These are phyloP conservation scores for Pseudogymnoascus sp. DNA, from an alignment of 2,329 filamentous ascomycete genomes.

Conservation along the genomic window DNA sequence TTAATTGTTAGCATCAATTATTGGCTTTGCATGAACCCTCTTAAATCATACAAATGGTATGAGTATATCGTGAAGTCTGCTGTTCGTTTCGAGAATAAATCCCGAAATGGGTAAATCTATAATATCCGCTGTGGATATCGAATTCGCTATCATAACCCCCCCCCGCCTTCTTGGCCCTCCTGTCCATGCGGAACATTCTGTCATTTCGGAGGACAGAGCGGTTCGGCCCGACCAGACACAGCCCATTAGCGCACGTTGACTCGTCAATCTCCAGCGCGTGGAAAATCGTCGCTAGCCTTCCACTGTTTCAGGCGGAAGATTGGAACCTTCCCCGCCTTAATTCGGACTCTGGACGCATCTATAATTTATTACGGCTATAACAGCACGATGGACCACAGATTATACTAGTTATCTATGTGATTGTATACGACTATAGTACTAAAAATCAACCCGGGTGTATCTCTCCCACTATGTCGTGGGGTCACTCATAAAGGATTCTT, in stretches of 20 bases:
- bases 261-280: not conserved
- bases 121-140: not conserved
- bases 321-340: not conserved
- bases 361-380: not conserved
- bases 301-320: not conserved
- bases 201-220: not conserved
- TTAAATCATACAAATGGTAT: too few species aligned
- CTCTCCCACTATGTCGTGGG: not conserved
- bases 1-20: too few species aligned
- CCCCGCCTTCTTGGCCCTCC: not conserved
- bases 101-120: not conserved
- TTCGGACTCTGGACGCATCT: not conserved
- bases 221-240: not conserved
- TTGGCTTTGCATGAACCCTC: too few species aligned
- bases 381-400: not conserved
- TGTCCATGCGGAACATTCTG: not conserved
- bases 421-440: slow-evolving; percentile 59
- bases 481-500: not conserved
- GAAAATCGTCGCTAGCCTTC: not conserved
- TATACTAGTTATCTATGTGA: not conserved
- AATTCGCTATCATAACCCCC: not conserved
- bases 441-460: slow-evolving; percentile 32
- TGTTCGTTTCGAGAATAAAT: not conserved
- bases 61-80: too few species aligned
- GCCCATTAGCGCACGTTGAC: not conserved